Evolutionary conservation across 371 early-diverging fungal species (phyloP).

Genomic region (Syncephalis plumigaleata): DNA sequence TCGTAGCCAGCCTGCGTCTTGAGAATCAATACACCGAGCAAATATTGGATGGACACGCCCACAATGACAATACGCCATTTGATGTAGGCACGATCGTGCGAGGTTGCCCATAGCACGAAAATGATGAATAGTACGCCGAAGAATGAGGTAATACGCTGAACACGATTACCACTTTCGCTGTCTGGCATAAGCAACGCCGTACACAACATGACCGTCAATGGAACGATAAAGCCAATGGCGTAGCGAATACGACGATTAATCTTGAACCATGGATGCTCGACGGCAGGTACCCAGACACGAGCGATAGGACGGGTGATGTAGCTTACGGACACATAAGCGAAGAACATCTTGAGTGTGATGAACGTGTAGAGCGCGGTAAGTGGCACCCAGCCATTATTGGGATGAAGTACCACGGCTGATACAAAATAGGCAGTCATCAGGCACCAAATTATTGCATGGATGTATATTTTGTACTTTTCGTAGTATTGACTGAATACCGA

Average conservation of each 20-base stretch:
- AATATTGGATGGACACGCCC: conserved; percentile 57
- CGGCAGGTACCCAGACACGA: conserved; percentile 9
- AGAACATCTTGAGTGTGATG: conserved; percentile 30
- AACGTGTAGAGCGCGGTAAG: conserved; percentile 32
- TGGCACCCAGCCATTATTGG: conserved; percentile 19
- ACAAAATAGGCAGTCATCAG: conserved; percentile 30
- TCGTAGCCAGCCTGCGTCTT: conserved; percentile 54
- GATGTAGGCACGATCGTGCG: conserved; percentile 40
- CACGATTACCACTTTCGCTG: conserved; percentile 28
- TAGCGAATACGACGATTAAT: conserved; percentile 10
- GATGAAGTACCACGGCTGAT: conserved; percentile 20
- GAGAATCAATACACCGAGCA: conserved; percentile 67
- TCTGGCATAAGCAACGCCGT: conserved; percentile 39
- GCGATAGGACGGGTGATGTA: conserved; percentile 21
- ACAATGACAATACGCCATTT: conserved; percentile 60
- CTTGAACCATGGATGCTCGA: conserved; percentile 5
- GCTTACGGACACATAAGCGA: conserved; percentile 26
- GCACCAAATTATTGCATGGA: conserved; percentile 14
- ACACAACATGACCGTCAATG: conserved; percentile 27
- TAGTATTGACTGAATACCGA: too few relatives aligned
- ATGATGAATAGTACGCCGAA: conserved; percentile 52
- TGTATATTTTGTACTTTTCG: too few relatives aligned
- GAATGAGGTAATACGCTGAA: conserved; percentile 56
- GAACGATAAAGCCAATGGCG: conserved; percentile 12
- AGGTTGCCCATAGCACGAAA: conserved; percentile 24